phyloP scores from a whole-genome alignment of 2,329 filamentous ascomycete genomes.

The Leptosphaerulina australis region DNA sequence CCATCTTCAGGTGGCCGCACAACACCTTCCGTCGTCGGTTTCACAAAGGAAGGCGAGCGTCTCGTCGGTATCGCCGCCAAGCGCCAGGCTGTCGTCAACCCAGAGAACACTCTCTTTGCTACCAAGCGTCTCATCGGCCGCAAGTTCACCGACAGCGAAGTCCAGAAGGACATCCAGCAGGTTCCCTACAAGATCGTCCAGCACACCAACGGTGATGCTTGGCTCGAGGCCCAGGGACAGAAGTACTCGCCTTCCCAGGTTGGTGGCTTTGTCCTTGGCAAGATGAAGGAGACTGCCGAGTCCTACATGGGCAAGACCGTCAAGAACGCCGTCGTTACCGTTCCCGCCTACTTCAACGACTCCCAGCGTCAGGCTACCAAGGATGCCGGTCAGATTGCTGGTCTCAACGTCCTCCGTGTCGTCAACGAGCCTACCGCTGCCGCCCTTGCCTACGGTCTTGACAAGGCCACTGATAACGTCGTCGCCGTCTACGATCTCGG shows the following conservation, averaged over 20 bases:
- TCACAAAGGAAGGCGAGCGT: conserved; percentile 93
- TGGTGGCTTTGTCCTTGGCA: conserved; percentile 92
- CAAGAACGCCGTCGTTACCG: conserved; percentile 96
- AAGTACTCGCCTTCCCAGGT: conserved; percentile 99
- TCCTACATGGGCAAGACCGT: conserved; percentile 86
- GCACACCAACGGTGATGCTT: conserved; percentile 94
- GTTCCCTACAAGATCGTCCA: conserved; percentile 99
- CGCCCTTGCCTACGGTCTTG: conserved; percentile 91
- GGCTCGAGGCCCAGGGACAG: conserved; percentile 90
- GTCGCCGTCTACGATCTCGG: conserved; percentile 97
- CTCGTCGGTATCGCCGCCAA: conserved; percentile 97
- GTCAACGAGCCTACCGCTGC: conserved; percentile 98
- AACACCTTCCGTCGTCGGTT: conserved; percentile 93
- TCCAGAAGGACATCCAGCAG: conserved; percentile 96
- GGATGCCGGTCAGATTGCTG: conserved; percentile 95
- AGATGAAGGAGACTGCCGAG: conserved; percentile 99
- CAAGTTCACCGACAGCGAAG: conserved; percentile 92
- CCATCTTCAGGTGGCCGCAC: conserved; percentile 73
- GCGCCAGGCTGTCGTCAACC: conserved; percentile 97
- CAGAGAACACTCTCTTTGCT: conserved; percentile 96
- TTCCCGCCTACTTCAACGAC: conserved; percentile 98
- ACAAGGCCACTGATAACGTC: conserved; percentile 88
- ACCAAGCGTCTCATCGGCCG: conserved; percentile 98
- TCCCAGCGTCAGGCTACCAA: conserved; percentile 97
- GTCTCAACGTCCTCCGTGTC: conserved; percentile 94